Percentiles rank a stretch among this genome's conserved stretches.
These are phyloP conservation scores for Colletotrichum theobromicola DNA, from an alignment of 2,329 filamentous ascomycete species.

Conservation along the genomic window DNA sequence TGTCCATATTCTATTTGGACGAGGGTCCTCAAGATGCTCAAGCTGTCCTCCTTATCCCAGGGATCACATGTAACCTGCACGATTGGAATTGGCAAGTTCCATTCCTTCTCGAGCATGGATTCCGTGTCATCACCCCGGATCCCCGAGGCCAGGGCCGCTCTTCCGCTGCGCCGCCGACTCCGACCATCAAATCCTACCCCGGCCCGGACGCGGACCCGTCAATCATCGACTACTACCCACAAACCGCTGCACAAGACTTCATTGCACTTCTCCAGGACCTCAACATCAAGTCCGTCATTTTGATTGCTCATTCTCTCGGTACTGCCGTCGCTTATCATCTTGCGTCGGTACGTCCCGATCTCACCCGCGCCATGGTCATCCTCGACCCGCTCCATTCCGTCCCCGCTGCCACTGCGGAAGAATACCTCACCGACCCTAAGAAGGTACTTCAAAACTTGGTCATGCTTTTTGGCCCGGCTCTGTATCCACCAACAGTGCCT, in stretches of 20 bases:
- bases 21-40: background rate
- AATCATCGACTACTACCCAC: constrained; percentile 11
- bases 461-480: background rate
- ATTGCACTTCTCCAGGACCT: background rate
- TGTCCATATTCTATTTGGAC: constrained; percentile 5
- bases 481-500: background rate
- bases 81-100: constrained; percentile 11
- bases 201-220: background rate
- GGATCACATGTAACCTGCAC: background rate
- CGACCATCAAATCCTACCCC: background rate
- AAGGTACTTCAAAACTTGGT: background rate
- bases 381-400: constrained; percentile 2
- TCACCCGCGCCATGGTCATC: background rate
- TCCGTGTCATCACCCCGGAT: constrained; percentile 4
- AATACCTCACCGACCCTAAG: background rate
- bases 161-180: background rate
- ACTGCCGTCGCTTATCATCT: background rate
- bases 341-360: background rate
- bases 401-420: background rate
- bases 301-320: constrained; percentile 3
- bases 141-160: constrained; percentile 5
- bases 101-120: background rate
- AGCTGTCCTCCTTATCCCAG: background rate
- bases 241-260: background rate
- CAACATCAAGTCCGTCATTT: background rate